Percentiles rank a stretch among this genome's conserved stretches.
Evolutionary conservation across 2,329 filamentous ascomycete genomes (phyloP).

Genomic region (Colletotrichum trifolii): DNA sequence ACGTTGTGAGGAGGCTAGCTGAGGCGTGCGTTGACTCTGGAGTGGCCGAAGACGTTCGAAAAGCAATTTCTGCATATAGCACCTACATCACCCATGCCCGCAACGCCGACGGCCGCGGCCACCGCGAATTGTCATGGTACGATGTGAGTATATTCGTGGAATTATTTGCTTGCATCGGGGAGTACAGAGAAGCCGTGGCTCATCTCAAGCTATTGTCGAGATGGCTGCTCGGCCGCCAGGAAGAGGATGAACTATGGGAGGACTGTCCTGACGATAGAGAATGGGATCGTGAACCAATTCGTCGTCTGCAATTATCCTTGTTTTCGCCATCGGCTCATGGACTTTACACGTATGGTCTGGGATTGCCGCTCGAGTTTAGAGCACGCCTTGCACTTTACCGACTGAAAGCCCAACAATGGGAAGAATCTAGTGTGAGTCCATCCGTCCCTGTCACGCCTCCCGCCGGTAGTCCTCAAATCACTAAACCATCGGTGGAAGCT

Average conservation of each 20-base stretch:
- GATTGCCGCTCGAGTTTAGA: slow-evolving; percentile 83
- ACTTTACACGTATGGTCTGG: slow-evolving; percentile 72
- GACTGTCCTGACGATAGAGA: slow-evolving; percentile 82
- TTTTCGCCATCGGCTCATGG: slow-evolving; percentile 68
- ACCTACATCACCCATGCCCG: slow-evolving; percentile 56
- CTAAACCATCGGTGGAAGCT: slow-evolving; percentile 50
- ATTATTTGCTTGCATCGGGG: slow-evolving; percentile 74
- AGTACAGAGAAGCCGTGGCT: slow-evolving; percentile 73
- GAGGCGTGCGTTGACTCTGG: slow-evolving; percentile 66
- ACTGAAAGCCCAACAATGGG: slow-evolving; percentile 73
- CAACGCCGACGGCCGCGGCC: slow-evolving; percentile 42
- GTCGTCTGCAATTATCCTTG: slow-evolving; percentile 70
- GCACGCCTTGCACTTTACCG: slow-evolving; percentile 87
- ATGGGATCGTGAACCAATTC: slow-evolving; percentile 81
- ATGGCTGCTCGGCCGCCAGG: slow-evolving; percentile 82
- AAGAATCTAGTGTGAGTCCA: slow-evolving; percentile 78
- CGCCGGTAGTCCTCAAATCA: slow-evolving; percentile 26
- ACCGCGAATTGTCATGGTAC: slow-evolving; percentile 72
- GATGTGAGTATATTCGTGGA: slow-evolving; percentile 89
- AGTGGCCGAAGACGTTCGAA: slow-evolving; percentile 53
- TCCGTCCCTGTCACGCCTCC: not conserved
- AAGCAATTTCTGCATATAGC: slow-evolving; percentile 61
- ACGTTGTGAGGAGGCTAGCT: slow-evolving; percentile 65
- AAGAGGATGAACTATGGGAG: slow-evolving; percentile 77
- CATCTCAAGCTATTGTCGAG: slow-evolving; percentile 79